These are phyloP conservation scores for Phytopythium boreale DNA, from an alignment of 352 stramenopile species.

Conservation along the genomic window DNA sequence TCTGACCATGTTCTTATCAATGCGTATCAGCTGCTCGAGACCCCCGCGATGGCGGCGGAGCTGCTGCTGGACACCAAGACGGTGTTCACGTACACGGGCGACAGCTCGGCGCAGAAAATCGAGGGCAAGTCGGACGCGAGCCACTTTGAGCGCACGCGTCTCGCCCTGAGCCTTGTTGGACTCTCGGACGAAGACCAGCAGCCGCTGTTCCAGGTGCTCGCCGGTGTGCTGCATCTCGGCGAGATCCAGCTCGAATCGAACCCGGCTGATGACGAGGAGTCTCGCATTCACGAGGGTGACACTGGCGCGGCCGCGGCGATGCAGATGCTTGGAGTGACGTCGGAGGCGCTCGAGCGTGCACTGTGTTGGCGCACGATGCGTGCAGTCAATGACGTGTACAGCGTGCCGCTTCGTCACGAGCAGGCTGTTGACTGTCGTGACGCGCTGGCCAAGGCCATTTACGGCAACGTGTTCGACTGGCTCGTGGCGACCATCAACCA, in stretches of 20 bases:
- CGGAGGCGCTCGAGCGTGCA: constrained; percentile 52
- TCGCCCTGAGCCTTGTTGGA: constrained; percentile 61
- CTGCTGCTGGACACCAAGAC: constrained; percentile 52
- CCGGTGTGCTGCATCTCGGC: constrained; percentile 95
- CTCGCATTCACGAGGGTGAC: constrained; percentile 36
- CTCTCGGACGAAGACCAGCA: constrained; percentile 50
- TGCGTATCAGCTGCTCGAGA: constrained; percentile 17
- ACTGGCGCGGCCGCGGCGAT: constrained; percentile 34
- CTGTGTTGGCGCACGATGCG: constrained; percentile 65
- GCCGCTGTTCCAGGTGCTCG: constrained; percentile 71
- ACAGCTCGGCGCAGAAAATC: constrained; percentile 54
- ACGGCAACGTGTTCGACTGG: constrained; percentile 96
- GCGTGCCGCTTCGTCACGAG: constrained; percentile 48
- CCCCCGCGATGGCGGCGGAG: constrained; percentile 22
- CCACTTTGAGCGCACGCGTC: constrained; percentile 69
- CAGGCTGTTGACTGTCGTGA: constrained; percentile 91
- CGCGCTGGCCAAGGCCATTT: constrained; percentile 95
- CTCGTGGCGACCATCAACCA: constrained; percentile 89
- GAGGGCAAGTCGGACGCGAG: constrained; percentile 69
- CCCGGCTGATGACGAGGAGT: constrained; percentile 67
- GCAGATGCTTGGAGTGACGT: constrained; percentile 52
- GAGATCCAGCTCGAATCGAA: constrained; percentile 91
- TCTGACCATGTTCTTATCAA: not conserved
- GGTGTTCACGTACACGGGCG: constrained; percentile 63
- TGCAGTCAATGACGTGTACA: constrained; percentile 42